Base-by-base conservation (phyloP, 306 rosid genomes). In the Malus sylvestris region DNA sequence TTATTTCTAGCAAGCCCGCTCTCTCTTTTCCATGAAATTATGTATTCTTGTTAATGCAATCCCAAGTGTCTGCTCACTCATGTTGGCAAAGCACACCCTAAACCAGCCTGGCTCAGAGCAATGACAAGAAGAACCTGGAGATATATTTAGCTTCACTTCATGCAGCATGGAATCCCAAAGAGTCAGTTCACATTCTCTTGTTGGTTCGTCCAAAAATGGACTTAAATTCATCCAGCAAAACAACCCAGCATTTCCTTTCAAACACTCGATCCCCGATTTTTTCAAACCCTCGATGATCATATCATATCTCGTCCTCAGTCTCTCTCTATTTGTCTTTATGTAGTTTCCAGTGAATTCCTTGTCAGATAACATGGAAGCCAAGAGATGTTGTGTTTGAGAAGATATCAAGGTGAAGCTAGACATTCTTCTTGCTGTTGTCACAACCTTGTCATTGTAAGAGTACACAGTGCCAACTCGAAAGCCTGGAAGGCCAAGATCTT, bases 61-160 rank as follows among this genome's bases (percentile, higher is more conserved):
- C 57, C 84, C 82, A 60, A 89, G 80, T 0, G 97, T 88, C 2
- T 75, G 66, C 35, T 89, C 87, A 46, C 78, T 87, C 93, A 89
- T 89, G 52, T 92, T 92, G 4, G 97, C 97, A 75, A 92, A 92
- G 58, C 97, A 92, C 11, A 92, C 91, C 70, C 97, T 88, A 74
- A 92, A 92, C 97, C 97, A 92, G 7, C 97, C 97, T 0, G 96
- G 91, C 76, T 92, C 91, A 13, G 86, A 73, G 73, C 91, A 89
- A 67, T 85, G 96, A 73, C 96, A 92, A 52, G 97, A 92, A 58
- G 90, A 92, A 0, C 96, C 97, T 1, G 97, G 97, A 5, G 96
- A 92, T n/a, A 92, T 90, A 58, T 92, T 92, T 5, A 92, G 81
- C 79, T 81, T 87, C 46, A 88, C 85, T 61, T 92, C 79, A 76